Conservation (phyloP, 208 protist genomes). For the Acanthamoeba culbertsoni region DNA sequence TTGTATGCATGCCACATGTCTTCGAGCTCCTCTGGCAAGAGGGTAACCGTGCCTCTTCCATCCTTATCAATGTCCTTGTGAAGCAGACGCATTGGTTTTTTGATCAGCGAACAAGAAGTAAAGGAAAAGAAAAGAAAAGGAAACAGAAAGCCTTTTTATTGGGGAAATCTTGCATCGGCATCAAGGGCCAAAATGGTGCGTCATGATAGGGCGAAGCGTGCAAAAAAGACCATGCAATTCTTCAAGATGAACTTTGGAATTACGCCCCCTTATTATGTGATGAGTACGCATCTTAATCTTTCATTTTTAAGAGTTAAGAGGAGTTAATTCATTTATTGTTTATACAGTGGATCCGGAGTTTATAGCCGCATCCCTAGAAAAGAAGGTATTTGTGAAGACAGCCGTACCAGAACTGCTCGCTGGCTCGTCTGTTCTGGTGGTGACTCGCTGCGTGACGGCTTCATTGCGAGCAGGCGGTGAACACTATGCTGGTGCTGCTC, state of each 20-base stretch:
- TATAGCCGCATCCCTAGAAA: background rate
- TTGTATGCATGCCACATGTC: constrained; percentile 98
- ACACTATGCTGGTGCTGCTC: background rate
- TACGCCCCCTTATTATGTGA: background rate
- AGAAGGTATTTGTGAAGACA: constrained; percentile 43
- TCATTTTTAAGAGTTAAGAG: background rate
- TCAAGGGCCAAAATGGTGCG: constrained; percentile 12
- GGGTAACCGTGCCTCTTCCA: constrained; percentile 84
- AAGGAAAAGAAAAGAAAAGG: too few relatives aligned
- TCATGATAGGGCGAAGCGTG: background rate
- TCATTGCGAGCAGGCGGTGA: background rate
- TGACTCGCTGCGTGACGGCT: constrained; percentile 24
- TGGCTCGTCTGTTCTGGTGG: background rate
- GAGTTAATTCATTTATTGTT: background rate
- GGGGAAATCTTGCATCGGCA: too few relatives aligned
- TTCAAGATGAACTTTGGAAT: background rate
- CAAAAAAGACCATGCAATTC: constrained; percentile 38
- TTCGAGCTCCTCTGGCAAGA: constrained; percentile 90
- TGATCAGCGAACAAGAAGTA: too few relatives aligned
- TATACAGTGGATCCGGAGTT: constrained; percentile 45
- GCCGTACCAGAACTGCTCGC: background rate
- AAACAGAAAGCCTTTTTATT: too few relatives aligned
- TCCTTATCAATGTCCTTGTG: constrained; percentile 72
- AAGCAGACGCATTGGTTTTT: constrained; percentile 39
- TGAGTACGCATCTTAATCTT: background rate